Conservation (phyloP, 371 early-diverging fungal species). For the Saksenaea vasiformis region DNA sequence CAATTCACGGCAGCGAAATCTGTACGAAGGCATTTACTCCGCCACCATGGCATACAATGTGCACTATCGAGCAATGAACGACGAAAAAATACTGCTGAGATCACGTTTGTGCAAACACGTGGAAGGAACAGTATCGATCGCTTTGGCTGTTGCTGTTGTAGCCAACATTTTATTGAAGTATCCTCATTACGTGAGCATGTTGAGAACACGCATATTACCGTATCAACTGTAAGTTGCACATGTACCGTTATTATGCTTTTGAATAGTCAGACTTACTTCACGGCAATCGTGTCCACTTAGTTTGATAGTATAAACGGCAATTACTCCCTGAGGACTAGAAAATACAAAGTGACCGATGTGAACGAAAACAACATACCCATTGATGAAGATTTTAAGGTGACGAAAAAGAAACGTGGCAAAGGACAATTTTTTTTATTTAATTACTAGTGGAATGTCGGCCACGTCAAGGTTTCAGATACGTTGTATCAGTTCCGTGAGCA, state of each 20-base stretch:
- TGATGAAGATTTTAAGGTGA: neutral
- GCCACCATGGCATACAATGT: neutral
- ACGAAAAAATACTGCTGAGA: neutral
- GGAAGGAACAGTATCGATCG: neutral
- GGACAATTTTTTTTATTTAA: neutral
- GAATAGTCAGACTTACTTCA: neutral
- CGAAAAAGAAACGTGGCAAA: neutral
- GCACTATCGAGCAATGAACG: neutral
- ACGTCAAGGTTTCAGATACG: neutral
- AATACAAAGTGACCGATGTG: neutral
- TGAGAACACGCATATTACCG: neutral
- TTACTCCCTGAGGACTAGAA: neutral
- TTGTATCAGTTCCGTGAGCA: neutral
- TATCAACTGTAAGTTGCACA: neutral
- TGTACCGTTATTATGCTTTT: neutral
- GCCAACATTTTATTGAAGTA: neutral
- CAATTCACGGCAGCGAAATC: neutral
- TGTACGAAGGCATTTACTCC: neutral
- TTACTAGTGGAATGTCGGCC: neutral
- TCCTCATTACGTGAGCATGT: neutral
- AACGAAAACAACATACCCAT: neutral
- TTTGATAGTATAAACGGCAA: neutral
- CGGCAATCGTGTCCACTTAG: neutral
- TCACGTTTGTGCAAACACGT: neutral
- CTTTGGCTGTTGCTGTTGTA: constrained; percentile 4